A percentile compares a stretch with the other conserved stretches of the same genome.
phyloP scores from a whole-genome alignment of 2,329 filamentous ascomycete species.

The Nigrograna mackinnonii region DNA sequence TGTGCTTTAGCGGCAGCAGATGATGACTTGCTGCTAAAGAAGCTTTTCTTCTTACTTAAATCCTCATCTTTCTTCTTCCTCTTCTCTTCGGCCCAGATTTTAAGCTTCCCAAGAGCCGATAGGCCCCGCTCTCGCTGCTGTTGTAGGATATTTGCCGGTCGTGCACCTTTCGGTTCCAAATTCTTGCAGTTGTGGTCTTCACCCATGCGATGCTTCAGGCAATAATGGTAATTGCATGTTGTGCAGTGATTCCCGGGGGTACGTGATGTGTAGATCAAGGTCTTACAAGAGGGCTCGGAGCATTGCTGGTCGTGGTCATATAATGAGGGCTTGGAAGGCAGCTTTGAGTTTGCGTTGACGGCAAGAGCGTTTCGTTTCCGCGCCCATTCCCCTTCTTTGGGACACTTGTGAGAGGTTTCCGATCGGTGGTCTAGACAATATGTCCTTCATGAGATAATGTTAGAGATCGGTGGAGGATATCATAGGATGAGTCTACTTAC shows the following conservation, averaged over 20 bases:
- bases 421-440: slow-evolving; percentile 94
- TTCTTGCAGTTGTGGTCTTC: slow-evolving; percentile 87
- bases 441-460: slow-evolving; percentile 53
- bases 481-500: slow-evolving; percentile 27
- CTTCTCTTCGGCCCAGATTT: slow-evolving; percentile 79
- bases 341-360: slow-evolving; percentile 25
- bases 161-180: slow-evolving; percentile 63
- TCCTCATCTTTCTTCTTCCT: slow-evolving; percentile 71
- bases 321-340: slow-evolving; percentile 56
- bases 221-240: slow-evolving; percentile 74
- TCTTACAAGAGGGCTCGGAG: slow-evolving; percentile 68
- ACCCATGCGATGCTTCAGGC: slow-evolving; percentile 73
- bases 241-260: slow-evolving; percentile 72
- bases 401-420: slow-evolving; percentile 76
- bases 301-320: slow-evolving; percentile 70
- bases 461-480: slow-evolving; percentile 1
- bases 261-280: slow-evolving; percentile 69
- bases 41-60: slow-evolving; percentile 26
- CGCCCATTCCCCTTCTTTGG: slow-evolving; percentile 65
- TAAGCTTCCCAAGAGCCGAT: slow-evolving; percentile 75
- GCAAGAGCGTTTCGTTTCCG: slow-evolving; percentile 46
- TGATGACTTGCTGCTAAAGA: slow-evolving; percentile 23
- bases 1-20: slow-evolving; percentile 62
- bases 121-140: slow-evolving; percentile 66
- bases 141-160: slow-evolving; percentile 45